A percentile compares a stretch with the other conserved stretches of the same genome.
Conservation (phyloP, 73 alveolate genomes). For the Paramecium octaurelia region DNA sequence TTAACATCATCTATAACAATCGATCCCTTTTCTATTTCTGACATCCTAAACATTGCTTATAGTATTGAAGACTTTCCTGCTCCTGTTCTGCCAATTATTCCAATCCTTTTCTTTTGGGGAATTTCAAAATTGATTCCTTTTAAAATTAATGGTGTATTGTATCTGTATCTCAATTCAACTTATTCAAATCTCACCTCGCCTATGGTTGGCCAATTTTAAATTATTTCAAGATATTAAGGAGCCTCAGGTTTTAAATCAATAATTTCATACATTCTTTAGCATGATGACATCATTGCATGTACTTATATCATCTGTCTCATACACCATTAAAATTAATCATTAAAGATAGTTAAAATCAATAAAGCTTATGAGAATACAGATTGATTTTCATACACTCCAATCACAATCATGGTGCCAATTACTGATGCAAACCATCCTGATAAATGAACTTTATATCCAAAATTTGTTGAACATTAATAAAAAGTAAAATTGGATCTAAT, state of each 20-base stretch:
- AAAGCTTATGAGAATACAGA: not conserved
- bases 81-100: conserved; percentile 93
- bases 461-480: not conserved
- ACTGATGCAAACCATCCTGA: not conserved
- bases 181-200: conserved; percentile 72
- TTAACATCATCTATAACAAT: conserved; percentile 46
- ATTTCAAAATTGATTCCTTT: conserved; percentile 56
- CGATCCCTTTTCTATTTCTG: conserved; percentile 65
- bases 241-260: not conserved
- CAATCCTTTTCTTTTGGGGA: conserved; percentile 65
- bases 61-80: conserved; percentile 91
- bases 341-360: not conserved
- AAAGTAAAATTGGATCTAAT: not conserved
- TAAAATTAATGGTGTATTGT: conserved; percentile 32
- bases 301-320: not conserved
- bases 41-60: conserved; percentile 84
- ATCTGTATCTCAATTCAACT: conserved; percentile 65
- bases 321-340: not conserved
- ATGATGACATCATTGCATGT: not conserved
- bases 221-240: not conserved
- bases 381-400: not conserved
- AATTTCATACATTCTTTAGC: not conserved
- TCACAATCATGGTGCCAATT: not conserved
- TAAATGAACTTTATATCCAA: not conserved
- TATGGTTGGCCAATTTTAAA: conserved; percentile 67